Conservation (phyloP, 2,329 filamentous ascomycete species). For the Colletotrichum tanaceti region DNA sequence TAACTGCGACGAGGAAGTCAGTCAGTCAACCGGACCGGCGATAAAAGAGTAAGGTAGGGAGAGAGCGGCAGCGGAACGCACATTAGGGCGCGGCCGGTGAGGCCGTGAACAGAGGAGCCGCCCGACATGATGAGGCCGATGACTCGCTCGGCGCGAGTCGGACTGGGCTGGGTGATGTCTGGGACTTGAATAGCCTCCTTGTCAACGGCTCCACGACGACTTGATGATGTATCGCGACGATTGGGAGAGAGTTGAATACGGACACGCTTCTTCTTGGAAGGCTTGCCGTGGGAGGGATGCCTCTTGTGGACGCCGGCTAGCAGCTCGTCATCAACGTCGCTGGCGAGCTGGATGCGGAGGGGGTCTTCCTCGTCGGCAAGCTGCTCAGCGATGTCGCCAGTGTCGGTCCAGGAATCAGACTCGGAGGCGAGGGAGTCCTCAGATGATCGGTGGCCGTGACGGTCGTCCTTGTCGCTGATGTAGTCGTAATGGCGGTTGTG, state of each 20-base stretch:
- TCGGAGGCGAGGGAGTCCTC: slow-evolving; percentile 67
- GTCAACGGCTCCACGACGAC: slow-evolving; percentile 59
- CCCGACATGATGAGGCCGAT: slow-evolving; percentile 89
- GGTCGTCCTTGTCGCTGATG: slow-evolving; percentile 57
- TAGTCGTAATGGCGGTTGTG: slow-evolving; percentile 55
- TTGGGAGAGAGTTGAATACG: slow-evolving; percentile 70
- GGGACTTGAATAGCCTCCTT: slow-evolving; percentile 89
- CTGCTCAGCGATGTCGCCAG: slow-evolving; percentile 94
- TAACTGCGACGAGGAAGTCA: slow-evolving; percentile 68
- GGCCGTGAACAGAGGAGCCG: slow-evolving; percentile 83
- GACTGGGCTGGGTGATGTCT: slow-evolving; percentile 69
- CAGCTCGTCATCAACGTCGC: slow-evolving; percentile 72
- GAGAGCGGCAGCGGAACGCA: slow-evolving; percentile 57
- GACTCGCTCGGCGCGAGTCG: slow-evolving; percentile 75
- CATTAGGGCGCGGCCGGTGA: slow-evolving; percentile 95
- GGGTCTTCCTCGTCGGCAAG: slow-evolving; percentile 87
- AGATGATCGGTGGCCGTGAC: slow-evolving; percentile 60
- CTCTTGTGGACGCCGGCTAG: slow-evolving; percentile 63
- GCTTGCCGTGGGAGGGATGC: slow-evolving; percentile 53
- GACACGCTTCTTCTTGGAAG: slow-evolving; percentile 70
- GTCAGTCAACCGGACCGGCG: slow-evolving; percentile 30
- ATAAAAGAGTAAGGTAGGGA: slow-evolving; percentile 4
- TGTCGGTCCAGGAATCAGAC: slow-evolving; percentile 86
- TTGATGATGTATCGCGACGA: slow-evolving; percentile 51
- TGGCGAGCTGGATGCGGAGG: slow-evolving; percentile 75